phyloP scores from a whole-genome alignment of 345 rosid species.

The Garcia nutans region DNA sequence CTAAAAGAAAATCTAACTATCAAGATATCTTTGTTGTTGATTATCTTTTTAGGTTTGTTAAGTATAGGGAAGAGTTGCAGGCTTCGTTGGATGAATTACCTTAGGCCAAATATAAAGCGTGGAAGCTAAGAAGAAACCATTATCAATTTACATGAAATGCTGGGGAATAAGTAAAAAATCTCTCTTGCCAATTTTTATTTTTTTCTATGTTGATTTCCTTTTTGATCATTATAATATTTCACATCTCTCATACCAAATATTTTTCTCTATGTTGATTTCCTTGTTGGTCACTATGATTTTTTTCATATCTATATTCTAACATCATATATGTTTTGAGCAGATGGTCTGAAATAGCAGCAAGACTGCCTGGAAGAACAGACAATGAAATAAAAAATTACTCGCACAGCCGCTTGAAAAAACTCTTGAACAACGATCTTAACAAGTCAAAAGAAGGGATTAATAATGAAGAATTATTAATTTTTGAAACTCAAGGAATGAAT shows the following conservation, averaged over 20 bases:
- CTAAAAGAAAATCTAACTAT: too few relatives aligned
- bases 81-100: conserved; percentile 66
- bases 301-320: too few relatives aligned
- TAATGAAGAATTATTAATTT: too few relatives aligned
- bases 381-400: conserved; percentile 53
- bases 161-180: conserved; percentile 47
- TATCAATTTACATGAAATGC: conserved; percentile 36
- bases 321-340: conserved; percentile 14
- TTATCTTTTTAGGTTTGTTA: conserved; percentile 38
- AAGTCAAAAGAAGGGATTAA: neutral
- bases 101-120: conserved; percentile 51
- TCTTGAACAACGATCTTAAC: neutral
- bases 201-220: too few relatives aligned
- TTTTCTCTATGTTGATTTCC: too few relatives aligned
- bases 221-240: too few relatives aligned
- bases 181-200: too few relatives aligned
- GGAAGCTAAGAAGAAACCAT: conserved; percentile 58
- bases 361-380: conserved; percentile 51
- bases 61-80: conserved; percentile 73
- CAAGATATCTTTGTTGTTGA: too few relatives aligned
- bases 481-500: too few relatives aligned
- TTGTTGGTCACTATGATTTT: too few relatives aligned
- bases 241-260: too few relatives aligned
- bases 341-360: conserved; percentile 56
- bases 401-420: conserved; percentile 25